Conservation (phyloP, 78 protist species). For the Dictyostelium citrinum region DNA sequence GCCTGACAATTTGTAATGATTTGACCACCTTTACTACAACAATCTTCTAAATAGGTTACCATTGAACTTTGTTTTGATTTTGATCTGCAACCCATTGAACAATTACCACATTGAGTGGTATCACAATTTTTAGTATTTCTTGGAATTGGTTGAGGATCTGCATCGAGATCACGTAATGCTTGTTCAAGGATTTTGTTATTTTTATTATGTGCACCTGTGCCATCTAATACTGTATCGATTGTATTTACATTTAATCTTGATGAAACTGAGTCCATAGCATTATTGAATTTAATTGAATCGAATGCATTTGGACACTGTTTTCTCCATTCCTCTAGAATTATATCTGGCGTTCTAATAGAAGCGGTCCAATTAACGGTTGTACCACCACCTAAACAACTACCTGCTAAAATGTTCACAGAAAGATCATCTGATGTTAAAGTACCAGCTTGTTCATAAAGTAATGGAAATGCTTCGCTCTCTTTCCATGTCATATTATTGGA, state of each 20-base stretch:
- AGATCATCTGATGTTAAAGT: constrained; percentile 43
- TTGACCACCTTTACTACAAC: constrained; percentile 60
- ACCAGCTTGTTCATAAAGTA: constrained; percentile 68
- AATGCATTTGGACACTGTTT: constrained; percentile 29
- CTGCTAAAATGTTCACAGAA: constrained; percentile 39
- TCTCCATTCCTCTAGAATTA: constrained; percentile 38
- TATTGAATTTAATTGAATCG: background rate
- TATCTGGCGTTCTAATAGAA: constrained; percentile 57
- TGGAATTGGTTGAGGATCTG: constrained; percentile 26
- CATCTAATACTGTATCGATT: background rate
- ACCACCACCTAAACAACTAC: constrained; percentile 78
- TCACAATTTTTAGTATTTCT: constrained; percentile 63
- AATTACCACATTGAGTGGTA: constrained; percentile 59
- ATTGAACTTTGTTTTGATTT: constrained; percentile 48
- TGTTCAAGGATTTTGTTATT: background rate
- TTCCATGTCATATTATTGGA: constrained; percentile 50
- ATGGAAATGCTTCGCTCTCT: constrained; percentile 44
- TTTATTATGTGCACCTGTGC: background rate
- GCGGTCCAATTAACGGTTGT: constrained; percentile 76
- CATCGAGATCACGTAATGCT: constrained; percentile 11
- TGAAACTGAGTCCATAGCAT: constrained; percentile 24
- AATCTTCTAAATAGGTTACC: constrained; percentile 64
- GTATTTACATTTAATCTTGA: constrained; percentile 48
- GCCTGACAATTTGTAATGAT: constrained; percentile 53
- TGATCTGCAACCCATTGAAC: constrained; percentile 74